Evolutionary conservation across 805 yeast genomes (phyloP).

Genomic region (Ogataea neopini): DNA sequence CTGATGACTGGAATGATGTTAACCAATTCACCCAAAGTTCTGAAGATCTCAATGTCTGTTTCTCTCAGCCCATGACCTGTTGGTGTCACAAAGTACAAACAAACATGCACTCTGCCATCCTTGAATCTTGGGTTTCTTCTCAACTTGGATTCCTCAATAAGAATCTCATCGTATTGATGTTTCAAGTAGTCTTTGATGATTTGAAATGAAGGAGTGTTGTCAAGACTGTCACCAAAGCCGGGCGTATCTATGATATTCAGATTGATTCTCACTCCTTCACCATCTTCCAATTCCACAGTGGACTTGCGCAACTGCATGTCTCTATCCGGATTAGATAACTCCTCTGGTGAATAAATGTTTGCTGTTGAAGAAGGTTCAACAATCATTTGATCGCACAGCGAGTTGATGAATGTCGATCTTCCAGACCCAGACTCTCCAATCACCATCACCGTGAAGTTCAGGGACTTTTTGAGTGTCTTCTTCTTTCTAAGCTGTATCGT

Average conservation of each 20-base stretch:
- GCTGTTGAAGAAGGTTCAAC: constrained; percentile 67
- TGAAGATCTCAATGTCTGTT: constrained; percentile 73
- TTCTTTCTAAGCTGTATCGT: constrained; percentile 56
- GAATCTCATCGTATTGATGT: constrained; percentile 80
- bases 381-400: constrained; percentile 85
- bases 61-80: constrained; percentile 68
- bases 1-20: constrained; percentile 83
- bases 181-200: constrained; percentile 75
- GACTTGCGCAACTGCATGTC: constrained; percentile 72
- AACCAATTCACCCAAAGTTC: constrained; percentile 64
- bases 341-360: constrained; percentile 40
- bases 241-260: constrained; percentile 80
- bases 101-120: constrained; percentile 79
- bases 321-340: constrained; percentile 47
- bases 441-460: constrained; percentile 83
- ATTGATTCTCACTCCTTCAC: constrained; percentile 80
- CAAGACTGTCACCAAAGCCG: constrained; percentile 75
- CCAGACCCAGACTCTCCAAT: constrained; percentile 89
- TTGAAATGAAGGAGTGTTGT: constrained; percentile 66
- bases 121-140: constrained; percentile 84
- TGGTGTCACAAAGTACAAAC: constrained; percentile 73
- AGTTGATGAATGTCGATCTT: constrained; percentile 89
- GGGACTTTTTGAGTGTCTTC: constrained; percentile 78
- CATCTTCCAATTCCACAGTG: constrained; percentile 80
- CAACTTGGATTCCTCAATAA: constrained; percentile 77